Evolutionary conservation across 495 filamentous ascomycete species (phyloP), one percentile per base, ranked within the genome.

Genomic region (Hamigera avellanea): DNA sequence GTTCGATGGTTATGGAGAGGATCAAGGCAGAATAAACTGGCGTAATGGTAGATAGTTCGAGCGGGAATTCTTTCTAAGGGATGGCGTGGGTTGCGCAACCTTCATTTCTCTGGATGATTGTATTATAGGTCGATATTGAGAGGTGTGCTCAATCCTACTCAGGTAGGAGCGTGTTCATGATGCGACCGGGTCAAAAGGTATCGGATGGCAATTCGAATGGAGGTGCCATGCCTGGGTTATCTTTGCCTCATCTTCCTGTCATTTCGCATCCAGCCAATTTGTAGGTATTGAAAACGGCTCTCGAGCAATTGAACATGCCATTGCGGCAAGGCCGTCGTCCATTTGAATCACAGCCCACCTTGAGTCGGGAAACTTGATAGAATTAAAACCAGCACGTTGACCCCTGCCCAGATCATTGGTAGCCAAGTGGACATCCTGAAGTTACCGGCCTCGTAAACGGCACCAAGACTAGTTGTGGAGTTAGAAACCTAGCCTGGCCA

Each of bases 361-460:
- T 93, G 86, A 40, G 95, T 88, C 8, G 87, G 83, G 57, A 95
- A 98, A 10, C 88, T 95, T 3, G 88, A 91, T 28, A 96, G 56
- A 35, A 95, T 81, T 28, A 98, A 56, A n/a, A 95, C 74, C 36
- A 95, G 55, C 2, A 93, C 76, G 49, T 88, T 95, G 53, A 95
- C 80, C 45, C 83, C 67, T n/a, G 79, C 81, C 91, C 91, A 98
- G 34, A 93, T 70, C 49, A 94, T 85, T 10, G 91, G 91, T 27
- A 95, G 81, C 91, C 93, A 98, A 2, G 91, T 95, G 35, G 86
- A 93, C 89, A 96, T 94, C 43, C 75, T 62, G 51, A 93, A 95
- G 57, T 78, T 83, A 19, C 87, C 91, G 12, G 85, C 75, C 44
- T 82, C 75, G 50, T 96, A 98, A 30, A 91, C 76, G 5, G 81